phyloP scores from a whole-genome alignment of 805 yeast species.

The Cyberlindnera saturnus region DNA sequence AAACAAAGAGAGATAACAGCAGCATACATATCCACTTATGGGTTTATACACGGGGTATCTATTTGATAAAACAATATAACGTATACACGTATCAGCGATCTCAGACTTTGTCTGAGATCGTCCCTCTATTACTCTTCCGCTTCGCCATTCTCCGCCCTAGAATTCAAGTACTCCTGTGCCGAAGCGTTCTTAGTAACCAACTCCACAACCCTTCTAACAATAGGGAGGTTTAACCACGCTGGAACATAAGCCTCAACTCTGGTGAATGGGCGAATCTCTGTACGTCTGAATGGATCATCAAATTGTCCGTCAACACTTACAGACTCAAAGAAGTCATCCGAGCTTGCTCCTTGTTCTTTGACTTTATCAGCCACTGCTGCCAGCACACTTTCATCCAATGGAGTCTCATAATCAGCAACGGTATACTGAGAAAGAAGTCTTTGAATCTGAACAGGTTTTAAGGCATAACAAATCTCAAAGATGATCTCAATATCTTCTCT shows the following conservation, averaged over 20 bases:
- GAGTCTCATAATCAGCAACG: slow-evolving; percentile 92
- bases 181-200: slow-evolving; percentile 79
- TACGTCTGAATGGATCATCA: slow-evolving; percentile 76
- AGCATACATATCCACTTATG: neutral
- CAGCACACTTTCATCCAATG: slow-evolving; percentile 76
- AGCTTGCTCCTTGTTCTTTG: slow-evolving; percentile 48
- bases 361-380: slow-evolving; percentile 78
- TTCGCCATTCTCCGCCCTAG: slow-evolving; percentile 18
- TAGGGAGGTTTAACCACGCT: slow-evolving; percentile 86
- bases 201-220: slow-evolving; percentile 82
- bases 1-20: neutral
- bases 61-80: no score
- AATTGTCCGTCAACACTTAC: slow-evolving; percentile 68
- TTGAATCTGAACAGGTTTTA: slow-evolving; percentile 94
- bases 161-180: slow-evolving; percentile 45
- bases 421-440: slow-evolving; percentile 83
- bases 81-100: no score
- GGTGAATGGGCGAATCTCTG: slow-evolving; percentile 70
- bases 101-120: no score
- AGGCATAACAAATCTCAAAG: slow-evolving; percentile 89
- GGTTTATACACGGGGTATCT: no score
- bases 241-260: slow-evolving; percentile 90
- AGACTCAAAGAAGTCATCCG: slow-evolving; percentile 63
- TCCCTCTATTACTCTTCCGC: neutral
- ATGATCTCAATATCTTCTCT: slow-evolving; percentile 86